Evolutionary conservation across 495 filamentous ascomycete genomes (phyloP).

Genomic region (Hyphodiscus hymeniophilus): DNA sequence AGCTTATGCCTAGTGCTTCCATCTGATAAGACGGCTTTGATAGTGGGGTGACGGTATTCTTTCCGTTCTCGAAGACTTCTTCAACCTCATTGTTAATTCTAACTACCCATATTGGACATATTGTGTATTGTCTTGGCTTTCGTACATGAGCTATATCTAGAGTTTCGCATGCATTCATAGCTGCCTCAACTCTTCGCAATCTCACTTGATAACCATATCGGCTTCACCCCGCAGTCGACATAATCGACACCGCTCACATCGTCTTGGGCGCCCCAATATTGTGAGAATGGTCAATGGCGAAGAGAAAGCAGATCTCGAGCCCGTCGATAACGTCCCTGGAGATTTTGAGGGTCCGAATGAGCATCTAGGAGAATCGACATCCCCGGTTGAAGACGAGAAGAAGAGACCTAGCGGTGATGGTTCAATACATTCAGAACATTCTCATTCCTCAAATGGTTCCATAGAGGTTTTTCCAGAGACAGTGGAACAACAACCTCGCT

Average conservation of each 20-base stretch:
- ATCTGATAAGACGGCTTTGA: too few species aligned
- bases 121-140: too few species aligned
- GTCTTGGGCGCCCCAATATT: background rate
- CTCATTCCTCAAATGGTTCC: conserved; percentile 10
- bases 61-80: too few species aligned
- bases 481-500: background rate
- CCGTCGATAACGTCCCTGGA: conserved; percentile 8
- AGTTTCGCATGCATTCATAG: too few species aligned
- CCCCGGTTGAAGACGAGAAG: conserved; percentile 1
- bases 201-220: too few species aligned
- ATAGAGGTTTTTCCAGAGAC: conserved; percentile 10
- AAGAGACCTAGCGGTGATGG: background rate
- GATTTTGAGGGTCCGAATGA: conserved; percentile 11
- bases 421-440: conserved; percentile 14
- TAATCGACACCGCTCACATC: background rate
- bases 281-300: conserved; percentile 13
- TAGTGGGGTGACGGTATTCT: too few species aligned
- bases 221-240: too few species aligned
- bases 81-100: too few species aligned
- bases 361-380: conserved; percentile 12
- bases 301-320: conserved; percentile 15
- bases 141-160: too few species aligned
- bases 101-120: too few species aligned
- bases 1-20: too few species aligned
- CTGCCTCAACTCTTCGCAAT: too few species aligned